Evolutionary conservation across 257 asterid genomes (phyloP).

Genomic region (Solanum commersonii): DNA sequence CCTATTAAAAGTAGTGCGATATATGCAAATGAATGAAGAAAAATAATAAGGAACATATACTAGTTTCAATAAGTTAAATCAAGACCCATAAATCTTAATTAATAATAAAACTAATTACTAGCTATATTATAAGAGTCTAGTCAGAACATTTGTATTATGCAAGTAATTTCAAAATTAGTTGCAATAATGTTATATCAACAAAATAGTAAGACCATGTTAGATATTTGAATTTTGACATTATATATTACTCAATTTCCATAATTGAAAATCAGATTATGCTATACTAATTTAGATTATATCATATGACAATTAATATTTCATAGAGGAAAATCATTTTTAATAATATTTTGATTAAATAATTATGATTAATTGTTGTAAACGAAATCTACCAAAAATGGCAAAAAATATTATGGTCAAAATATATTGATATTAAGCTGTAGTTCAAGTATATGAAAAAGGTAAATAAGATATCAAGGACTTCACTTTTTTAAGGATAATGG

Average conservation of each 20-base stretch:
- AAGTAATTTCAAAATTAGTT: background rate
- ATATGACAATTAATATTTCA: background rate
- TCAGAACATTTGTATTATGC: background rate
- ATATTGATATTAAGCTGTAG: too few relatives aligned
- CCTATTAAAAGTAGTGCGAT: background rate
- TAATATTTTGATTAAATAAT: too few relatives aligned
- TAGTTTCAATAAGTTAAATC: background rate
- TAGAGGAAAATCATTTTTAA: background rate
- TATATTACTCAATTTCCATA: background rate
- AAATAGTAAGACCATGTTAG: background rate
- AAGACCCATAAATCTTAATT: background rate
- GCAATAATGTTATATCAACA: background rate
- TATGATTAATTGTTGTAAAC: background rate
- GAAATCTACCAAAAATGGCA: background rate
- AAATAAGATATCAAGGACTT: too few relatives aligned
- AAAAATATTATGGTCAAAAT: too few relatives aligned
- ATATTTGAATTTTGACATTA: background rate
- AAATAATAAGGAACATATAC: too few relatives aligned
- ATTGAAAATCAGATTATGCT: background rate
- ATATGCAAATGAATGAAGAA: background rate
- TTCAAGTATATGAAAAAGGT: too few relatives aligned
- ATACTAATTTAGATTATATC: too few relatives aligned
- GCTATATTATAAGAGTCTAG: background rate
- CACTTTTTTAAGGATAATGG: too few relatives aligned
- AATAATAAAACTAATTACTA: too few relatives aligned